phyloP scores from a whole-genome alignment of 2,329 filamentous ascomycete genomes.

The Scleromitrula shiraiana region DNA sequence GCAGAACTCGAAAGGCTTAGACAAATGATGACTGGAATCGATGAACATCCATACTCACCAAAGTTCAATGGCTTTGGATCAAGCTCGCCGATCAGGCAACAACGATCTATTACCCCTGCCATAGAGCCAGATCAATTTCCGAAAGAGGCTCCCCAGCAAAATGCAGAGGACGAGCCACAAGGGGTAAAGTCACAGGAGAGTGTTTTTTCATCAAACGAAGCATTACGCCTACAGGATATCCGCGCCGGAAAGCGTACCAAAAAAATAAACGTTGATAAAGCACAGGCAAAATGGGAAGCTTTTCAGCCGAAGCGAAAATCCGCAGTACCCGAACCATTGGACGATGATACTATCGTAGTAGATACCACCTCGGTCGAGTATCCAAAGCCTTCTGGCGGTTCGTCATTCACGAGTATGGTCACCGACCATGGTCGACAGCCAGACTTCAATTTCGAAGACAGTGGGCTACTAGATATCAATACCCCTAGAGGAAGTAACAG shows the following conservation, averaged over 20 bases:
- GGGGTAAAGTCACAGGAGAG: background rate
- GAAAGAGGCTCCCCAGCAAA: background rate
- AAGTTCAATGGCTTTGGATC: slow-evolving; percentile 28
- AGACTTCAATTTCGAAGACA: slow-evolving; percentile 35
- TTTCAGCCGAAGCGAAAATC: slow-evolving; percentile 10
- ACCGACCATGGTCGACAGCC: slow-evolving; percentile 42
- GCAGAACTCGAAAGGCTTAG: slow-evolving; percentile 18
- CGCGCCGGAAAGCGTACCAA: background rate
- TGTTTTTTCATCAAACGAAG: background rate
- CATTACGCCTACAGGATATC: background rate
- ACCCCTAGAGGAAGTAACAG: slow-evolving; percentile 6
- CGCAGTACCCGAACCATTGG: background rate
- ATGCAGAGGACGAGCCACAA: background rate
- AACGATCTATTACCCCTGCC: slow-evolving; percentile 2
- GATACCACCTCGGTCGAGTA: slow-evolving; percentile 11
- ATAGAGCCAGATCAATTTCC: too few species aligned
- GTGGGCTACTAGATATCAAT: slow-evolving; percentile 10
- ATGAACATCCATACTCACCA: slow-evolving; percentile 22
- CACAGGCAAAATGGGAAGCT: slow-evolving; percentile 17
- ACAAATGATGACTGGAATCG: slow-evolving; percentile 18
- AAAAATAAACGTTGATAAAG: slow-evolving; percentile 9
- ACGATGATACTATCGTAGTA: slow-evolving; percentile 1
- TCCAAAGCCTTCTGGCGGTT: slow-evolving; percentile 27
- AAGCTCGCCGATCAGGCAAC: slow-evolving; percentile 13
- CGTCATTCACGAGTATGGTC: slow-evolving; percentile 36